Evolutionary conservation across 345 rosid genomes (phyloP).

Genomic region (Carallia pectinifolia): DNA sequence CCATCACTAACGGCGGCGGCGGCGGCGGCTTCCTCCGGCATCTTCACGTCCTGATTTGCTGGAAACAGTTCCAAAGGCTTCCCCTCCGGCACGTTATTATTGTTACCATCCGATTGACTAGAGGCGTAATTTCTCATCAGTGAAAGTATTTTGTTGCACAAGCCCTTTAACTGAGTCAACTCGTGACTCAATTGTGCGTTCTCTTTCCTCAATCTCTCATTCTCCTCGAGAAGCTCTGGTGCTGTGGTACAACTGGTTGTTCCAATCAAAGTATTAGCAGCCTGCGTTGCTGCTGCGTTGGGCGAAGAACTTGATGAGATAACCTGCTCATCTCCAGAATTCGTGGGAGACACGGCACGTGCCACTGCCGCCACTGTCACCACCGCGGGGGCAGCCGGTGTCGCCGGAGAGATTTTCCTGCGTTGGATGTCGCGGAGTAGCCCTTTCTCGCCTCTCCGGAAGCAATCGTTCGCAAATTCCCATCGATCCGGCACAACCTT

Average conservation of each 20-base stretch:
- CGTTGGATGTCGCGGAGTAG: conserved; percentile 80
- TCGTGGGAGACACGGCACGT: conserved; percentile 27
- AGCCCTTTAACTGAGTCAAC: conserved; percentile 31
- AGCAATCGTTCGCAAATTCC: conserved; percentile 86
- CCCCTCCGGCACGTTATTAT: conserved; percentile 13
- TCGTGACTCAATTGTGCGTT: conserved; percentile 31
- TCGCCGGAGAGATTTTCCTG: conserved; percentile 42
- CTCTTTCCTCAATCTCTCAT: conserved; percentile 43
- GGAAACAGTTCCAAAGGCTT: conserved; percentile 17
- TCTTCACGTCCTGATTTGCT: conserved; percentile 9
- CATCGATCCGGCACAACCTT: conserved; percentile 90
- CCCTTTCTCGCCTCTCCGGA: conserved; percentile 65
- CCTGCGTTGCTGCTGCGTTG: background rate
- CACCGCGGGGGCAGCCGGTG: too few species aligned
- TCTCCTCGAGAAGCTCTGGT: conserved; percentile 39
- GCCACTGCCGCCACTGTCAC: conserved; percentile 1
- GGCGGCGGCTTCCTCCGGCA: conserved; percentile 8
- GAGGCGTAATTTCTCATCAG: conserved; percentile 27
- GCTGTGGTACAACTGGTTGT: conserved; percentile 49
- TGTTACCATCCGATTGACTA: conserved; percentile 1
- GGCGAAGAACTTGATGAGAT: conserved; percentile 19
- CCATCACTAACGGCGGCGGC: background rate
- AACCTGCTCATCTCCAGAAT: conserved; percentile 36
- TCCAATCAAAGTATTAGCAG: conserved; percentile 19
- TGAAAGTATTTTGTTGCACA: conserved; percentile 32